Evolutionary conservation across 345 rosid species (phyloP).

Genomic region (Syzygium jambos): DNA sequence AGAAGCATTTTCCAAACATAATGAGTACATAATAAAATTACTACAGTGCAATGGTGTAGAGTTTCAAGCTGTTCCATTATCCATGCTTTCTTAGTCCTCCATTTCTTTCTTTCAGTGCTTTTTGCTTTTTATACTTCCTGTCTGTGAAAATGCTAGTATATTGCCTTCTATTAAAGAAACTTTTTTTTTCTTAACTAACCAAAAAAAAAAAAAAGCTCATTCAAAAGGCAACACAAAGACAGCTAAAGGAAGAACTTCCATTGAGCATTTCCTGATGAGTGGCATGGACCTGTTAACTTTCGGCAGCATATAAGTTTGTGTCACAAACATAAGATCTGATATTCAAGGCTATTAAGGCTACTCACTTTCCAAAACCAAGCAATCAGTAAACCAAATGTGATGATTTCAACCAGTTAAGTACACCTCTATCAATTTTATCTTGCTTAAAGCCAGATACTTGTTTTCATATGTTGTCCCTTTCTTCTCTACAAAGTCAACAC

Average conservation of each 20-base stretch:
- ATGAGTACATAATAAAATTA: not conserved
- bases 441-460: not conserved
- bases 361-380: not conserved
- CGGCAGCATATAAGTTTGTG: not conserved
- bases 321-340: not conserved
- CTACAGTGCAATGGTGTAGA: not conserved
- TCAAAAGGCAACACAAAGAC: not conserved
- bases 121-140: not conserved
- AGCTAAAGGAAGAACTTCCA: not conserved
- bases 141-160: not conserved
- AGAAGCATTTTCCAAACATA: not conserved
- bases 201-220: not conserved
- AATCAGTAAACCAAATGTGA: not conserved
- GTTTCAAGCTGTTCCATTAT: not conserved
- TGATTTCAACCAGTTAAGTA: not conserved
- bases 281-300: not conserved
- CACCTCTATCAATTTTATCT: not conserved
- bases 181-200: not conserved
- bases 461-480: not conserved
- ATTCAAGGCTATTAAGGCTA: not conserved
- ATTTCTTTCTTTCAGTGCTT: not conserved
- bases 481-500: not conserved
- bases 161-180: not conserved
- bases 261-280: not conserved
- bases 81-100: not conserved